Evolutionary conservation across 169 alveolate species (phyloP).

Genomic region (Cyclospora cayetanensis): DNA sequence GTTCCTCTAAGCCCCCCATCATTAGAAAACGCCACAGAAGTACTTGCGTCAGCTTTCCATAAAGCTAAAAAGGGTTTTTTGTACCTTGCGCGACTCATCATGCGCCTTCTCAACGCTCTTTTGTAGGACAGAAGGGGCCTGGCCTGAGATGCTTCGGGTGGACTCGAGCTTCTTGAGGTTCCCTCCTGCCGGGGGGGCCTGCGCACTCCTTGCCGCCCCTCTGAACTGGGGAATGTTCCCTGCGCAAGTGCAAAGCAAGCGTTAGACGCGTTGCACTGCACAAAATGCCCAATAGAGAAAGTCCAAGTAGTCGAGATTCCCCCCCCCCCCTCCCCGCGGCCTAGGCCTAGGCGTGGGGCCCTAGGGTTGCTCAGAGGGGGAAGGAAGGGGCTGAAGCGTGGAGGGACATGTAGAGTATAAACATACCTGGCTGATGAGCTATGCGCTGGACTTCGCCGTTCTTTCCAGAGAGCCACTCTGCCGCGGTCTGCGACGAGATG

Average conservation of each 20-base stretch:
- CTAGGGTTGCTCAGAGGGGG: no score
- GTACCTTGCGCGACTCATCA: slow-evolving; percentile 46
- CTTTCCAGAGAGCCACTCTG: slow-evolving; percentile 53
- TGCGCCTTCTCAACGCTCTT: slow-evolving; percentile 62
- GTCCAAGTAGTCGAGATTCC: no score
- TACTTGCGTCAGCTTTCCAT: no score
- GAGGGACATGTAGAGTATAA: neutral
- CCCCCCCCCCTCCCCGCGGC: no score
- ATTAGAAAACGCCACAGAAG: no score
- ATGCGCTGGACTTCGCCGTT: slow-evolving; percentile 54
- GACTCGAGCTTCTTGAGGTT: slow-evolving; percentile 43
- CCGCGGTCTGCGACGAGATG: slow-evolving; percentile 41
- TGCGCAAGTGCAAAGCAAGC: no score
- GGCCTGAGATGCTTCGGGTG: slow-evolving; percentile 11
- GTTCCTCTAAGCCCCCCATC: no score
- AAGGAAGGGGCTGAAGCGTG: no score
- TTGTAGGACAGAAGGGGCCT: slow-evolving; percentile 56
- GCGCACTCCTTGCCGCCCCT: slow-evolving; percentile 30
- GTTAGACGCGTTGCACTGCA: no score
- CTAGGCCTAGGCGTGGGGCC: no score
- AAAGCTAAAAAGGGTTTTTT: no score
- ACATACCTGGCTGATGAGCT: slow-evolving; percentile 44
- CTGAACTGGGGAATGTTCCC: slow-evolving; percentile 52
- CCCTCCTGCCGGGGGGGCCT: slow-evolving; percentile 20
- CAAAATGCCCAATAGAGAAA: no score